phyloP scores from a whole-genome alignment of 768 basidiomycete genomes.

The Pleurotus tuber-regium region DNA sequence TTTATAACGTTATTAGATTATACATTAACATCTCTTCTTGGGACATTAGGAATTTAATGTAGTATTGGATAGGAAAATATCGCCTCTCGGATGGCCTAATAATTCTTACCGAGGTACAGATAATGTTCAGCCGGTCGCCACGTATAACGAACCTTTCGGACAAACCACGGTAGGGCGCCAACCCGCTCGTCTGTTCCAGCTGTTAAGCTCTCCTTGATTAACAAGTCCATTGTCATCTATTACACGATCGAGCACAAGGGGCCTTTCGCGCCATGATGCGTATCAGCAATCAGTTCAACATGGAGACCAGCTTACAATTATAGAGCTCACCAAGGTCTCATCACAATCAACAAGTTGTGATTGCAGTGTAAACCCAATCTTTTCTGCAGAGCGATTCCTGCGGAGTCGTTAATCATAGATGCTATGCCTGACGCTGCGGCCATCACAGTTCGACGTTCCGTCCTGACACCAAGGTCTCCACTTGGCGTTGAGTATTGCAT shows the following conservation, averaged over 20 bases:
- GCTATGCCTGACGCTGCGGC: not conserved
- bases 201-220: slow-evolving; percentile 2
- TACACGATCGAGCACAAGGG: slow-evolving; percentile 5
- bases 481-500: no score
- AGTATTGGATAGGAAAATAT: slow-evolving; percentile 1
- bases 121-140: not conserved
- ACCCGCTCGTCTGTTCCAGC: not conserved
- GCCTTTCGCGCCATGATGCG: not conserved
- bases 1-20: slow-evolving; percentile 9
- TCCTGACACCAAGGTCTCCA: not conserved
- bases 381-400: no score
- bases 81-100: not conserved
- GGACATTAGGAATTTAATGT: slow-evolving; percentile 8
- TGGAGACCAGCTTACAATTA: not conserved
- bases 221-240: not conserved
- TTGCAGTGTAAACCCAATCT: no score
- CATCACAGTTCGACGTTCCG: not conserved
- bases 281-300: slow-evolving; percentile 1
- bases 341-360: no score
- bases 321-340: not conserved
- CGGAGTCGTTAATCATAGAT: not conserved
- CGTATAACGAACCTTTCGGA: not conserved
- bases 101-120: not conserved
- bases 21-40: slow-evolving; percentile 1
- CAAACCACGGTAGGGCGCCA: not conserved